Evolutionary conservation across 345 rosid species (phyloP).

Genomic region (Pistacia integerrima): DNA sequence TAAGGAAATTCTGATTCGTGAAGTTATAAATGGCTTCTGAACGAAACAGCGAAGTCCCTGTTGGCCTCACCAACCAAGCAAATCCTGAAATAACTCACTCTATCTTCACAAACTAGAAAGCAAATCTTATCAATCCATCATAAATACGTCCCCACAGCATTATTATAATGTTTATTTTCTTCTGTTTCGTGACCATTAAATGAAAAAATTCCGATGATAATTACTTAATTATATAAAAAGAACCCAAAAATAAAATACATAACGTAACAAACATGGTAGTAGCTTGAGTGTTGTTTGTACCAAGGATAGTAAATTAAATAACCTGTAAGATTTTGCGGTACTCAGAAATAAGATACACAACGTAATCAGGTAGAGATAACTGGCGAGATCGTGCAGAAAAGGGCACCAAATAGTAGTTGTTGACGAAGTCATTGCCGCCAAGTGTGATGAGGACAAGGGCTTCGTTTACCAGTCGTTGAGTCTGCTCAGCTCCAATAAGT

Average conservation of each 20-base stretch:
- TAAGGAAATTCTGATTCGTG: neutral
- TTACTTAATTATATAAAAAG: too few relatives aligned
- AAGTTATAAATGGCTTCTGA: neutral
- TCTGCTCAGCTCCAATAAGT: slow-evolving; percentile 55
- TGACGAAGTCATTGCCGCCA: slow-evolving; percentile 93
- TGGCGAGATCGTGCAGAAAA: slow-evolving; percentile 84
- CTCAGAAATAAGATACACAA: slow-evolving; percentile 74
- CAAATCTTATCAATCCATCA: neutral
- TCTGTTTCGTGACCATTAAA: too few relatives aligned
- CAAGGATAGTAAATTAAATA: neutral
- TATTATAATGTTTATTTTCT: neutral
- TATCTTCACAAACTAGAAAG: neutral
- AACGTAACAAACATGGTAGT: too few relatives aligned
- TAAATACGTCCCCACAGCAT: slow-evolving; percentile 16
- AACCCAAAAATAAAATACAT: neutral
- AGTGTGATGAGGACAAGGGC: slow-evolving; percentile 78
- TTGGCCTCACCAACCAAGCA: slow-evolving; percentile 36
- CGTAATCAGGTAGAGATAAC: slow-evolving; percentile 64
- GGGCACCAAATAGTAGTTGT: slow-evolving; percentile 87
- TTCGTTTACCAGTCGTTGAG: slow-evolving; percentile 56
- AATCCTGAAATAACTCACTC: slow-evolving; percentile 4
- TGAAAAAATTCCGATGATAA: too few relatives aligned
- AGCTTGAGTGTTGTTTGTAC: neutral
- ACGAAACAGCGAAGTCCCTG: neutral
- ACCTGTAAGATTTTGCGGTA: slow-evolving; percentile 67